Evolutionary conservation across 169 alveolate genomes (phyloP).

Genomic region (Amoebophrya sp.): DNA sequence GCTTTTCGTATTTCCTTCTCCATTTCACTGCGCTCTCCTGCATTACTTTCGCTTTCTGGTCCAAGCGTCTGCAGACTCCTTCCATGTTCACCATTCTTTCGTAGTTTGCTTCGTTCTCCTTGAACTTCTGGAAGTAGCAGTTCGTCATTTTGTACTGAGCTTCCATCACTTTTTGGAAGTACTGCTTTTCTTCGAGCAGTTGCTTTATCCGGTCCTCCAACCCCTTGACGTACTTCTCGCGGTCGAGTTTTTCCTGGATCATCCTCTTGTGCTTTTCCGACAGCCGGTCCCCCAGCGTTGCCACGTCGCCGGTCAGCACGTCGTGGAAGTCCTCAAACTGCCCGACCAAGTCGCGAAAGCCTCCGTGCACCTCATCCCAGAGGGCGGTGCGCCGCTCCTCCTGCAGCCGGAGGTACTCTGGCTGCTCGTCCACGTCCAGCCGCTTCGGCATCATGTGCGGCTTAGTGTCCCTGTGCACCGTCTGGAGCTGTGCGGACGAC

Average conservation of each 20-base stretch:
- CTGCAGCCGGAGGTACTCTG: neutral
- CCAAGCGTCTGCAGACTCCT: neutral
- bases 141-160: neutral
- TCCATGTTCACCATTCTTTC: neutral
- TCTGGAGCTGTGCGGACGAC: neutral
- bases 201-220: neutral
- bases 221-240: neutral
- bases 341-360: neutral
- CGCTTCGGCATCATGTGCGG: neutral
- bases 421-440: neutral
- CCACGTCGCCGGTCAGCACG: neutral
- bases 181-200: neutral
- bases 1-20: neutral
- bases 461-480: neutral
- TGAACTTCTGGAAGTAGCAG: neutral
- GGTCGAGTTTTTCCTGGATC: neutral
- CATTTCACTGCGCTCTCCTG: neutral
- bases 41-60: neutral
- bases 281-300: neutral
- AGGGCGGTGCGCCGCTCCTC: neutral
- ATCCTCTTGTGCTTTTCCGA: neutral
- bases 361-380: neutral
- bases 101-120: neutral
- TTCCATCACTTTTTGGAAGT: neutral
- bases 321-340: neutral